Base-by-base conservation (phyloP, 805 yeast species). In the Barnettozyma californica region DNA sequence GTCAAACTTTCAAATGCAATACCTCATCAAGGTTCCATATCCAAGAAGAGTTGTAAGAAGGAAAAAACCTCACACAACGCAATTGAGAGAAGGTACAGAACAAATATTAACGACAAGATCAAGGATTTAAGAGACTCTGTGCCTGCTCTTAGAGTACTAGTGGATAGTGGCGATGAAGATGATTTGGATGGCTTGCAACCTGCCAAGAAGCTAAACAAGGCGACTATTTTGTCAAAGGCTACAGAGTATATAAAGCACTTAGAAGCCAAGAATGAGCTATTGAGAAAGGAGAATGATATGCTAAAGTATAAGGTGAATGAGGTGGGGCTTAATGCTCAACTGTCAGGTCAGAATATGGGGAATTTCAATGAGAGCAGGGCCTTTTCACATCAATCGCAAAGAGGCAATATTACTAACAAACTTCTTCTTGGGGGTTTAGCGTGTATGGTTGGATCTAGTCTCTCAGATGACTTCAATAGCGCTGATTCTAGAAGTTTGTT, bases 191-290 rank as follows among this genome's bases (percentile, higher is more conserved):
- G 92, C 2, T 70, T 86, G 49, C 77, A 79, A 43, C 91, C 92
- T 0, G 92, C 95, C 4, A 75, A 78, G 53, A 86, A 86, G 57
- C 69, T 86, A 53, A 86, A 85, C 64, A 86, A 86, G 61, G 94
- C 92, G 2, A 80, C 87, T 14, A 84, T 86, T 43, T 68, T 86
- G 51, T 71, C 85, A 25, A 86, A 86, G 58, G 87, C 92, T 1
- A 80, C 86, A 3, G 94, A 86, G 62, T 86, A 86, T 59, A 85
- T 86, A 53, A 78, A 76, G 54, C 91, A 85, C 64, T 70, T 86
- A 63, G 90, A 86, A 54, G 64, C 65, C 52, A 84, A 83, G 58
- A 82, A 82, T 57, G 77, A 73, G 2, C 44, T 62, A 1, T 70
- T 82, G 53, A 67, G 58, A 47, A 64, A 64, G 23, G 82, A 81